A percentile compares a stretch with the other conserved stretches of the same genome.
phyloP scores from a whole-genome alignment of 108 stramenopile genomes.

The Cyclotella choctawhatcheeana region DNA sequence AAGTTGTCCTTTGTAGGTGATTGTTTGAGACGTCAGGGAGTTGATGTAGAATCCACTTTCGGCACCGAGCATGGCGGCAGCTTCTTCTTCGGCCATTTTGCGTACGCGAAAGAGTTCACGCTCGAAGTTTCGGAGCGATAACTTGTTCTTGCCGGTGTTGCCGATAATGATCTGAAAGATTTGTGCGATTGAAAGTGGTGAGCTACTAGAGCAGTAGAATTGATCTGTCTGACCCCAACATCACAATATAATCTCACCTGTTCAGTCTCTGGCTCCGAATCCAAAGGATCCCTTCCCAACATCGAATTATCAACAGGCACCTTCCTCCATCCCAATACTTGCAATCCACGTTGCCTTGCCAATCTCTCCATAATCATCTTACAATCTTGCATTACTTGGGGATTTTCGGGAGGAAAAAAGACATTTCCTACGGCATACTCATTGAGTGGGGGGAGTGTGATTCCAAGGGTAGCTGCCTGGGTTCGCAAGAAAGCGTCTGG shows the following conservation, averaged over 20 bases:
- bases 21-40: conserved; percentile 82
- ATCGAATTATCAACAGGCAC: conserved; percentile 90
- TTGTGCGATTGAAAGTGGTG: background rate
- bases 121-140: conserved; percentile 80
- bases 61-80: conserved; percentile 72
- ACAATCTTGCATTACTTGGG: conserved; percentile 72
- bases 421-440: conserved; percentile 95
- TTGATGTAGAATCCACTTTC: conserved; percentile 93
- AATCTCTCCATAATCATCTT: conserved; percentile 86
- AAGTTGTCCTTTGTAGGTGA: conserved; percentile 97
- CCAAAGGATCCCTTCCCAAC: conserved; percentile 91
- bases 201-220: background rate
- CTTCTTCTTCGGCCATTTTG: conserved; percentile 88
- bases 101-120: conserved; percentile 90
- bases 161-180: conserved; percentile 65
- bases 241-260: conserved; percentile 50
- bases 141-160: conserved; percentile 52
- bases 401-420: conserved; percentile 91
- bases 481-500: conserved; percentile 95
- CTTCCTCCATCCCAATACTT: conserved; percentile 85
- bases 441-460: conserved; percentile 80
- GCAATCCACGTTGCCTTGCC: conserved; percentile 78
- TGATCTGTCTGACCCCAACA: background rate
- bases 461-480: conserved; percentile 80
- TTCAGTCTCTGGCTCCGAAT: conserved; percentile 90